Base-by-base conservation (phyloP, 495 filamentous ascomycete species). In the Podospora tetraspora region DNA sequence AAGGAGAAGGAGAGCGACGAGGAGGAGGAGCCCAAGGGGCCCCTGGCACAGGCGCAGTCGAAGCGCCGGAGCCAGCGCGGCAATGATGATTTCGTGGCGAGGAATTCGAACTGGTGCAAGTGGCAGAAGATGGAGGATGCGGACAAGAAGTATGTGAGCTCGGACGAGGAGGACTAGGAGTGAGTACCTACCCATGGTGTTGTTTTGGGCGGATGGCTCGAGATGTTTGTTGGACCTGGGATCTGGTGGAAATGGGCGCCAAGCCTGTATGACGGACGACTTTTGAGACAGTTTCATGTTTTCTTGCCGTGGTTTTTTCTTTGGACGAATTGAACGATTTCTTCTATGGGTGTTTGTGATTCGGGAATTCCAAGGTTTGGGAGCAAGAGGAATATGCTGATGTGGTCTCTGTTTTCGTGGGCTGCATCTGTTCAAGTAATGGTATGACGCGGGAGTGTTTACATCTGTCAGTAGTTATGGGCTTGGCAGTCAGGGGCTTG, bases 21-120 rank as follows among this genome's bases (percentile, higher is more conserved):
- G 6, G 64, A 69, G 12, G 61, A 64, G 6, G 32, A 65, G n/a
- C 27, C 24, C 37, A 25, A 69, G 43, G 43, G 43, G 19, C 57
- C 63, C 8, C 13, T 30, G 19, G 24, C 56, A 19, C 24, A 30
- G 57, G 27, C 64, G 24, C 61, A 61, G 25, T 16, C 37, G n/a
- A 69, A 62, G 30, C 37, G 30, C 30, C 37, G 64, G n/a, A 8
- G 3, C 43, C 19, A 52, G 43, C 43, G 43, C 16, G 19, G 43
- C 19, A 25, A 25, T 25, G 19, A 52, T 19, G 68, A 70, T 27
- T 21, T 57, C 30, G 52, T 70, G 13, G 3, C 30, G 1, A 21
- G 11, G 9, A 29, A 22, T 5, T 59, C 27, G n/a, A 3, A 52
- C 11, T 29, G 19, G 24, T 0, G 11, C 6, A 29, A 21, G 3